A percentile compares a stretch with the other conserved stretches of the same genome.
These are phyloP conservation scores for Starmera quercuum DNA, from an alignment of 805 yeast species.

Conservation along the genomic window DNA sequence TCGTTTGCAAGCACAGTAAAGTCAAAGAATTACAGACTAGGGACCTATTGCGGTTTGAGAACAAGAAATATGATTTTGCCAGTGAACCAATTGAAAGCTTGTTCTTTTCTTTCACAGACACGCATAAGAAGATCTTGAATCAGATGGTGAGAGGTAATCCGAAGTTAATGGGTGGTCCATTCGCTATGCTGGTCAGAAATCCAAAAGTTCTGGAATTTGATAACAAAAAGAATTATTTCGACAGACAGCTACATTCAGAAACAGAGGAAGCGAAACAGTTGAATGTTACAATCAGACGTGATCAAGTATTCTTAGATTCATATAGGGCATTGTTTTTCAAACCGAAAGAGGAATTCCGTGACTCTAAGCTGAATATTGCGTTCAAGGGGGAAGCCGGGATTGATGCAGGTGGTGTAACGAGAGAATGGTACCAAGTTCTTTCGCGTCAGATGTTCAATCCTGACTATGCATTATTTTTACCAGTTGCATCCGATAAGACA, in stretches of 20 bases:
- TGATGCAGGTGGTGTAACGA: slow-evolving; percentile 96
- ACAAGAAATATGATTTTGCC: slow-evolving; percentile 55
- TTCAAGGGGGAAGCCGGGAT: slow-evolving; percentile 94
- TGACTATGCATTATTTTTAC: slow-evolving; percentile 84
- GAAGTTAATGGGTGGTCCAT: slow-evolving; percentile 92
- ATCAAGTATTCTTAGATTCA: slow-evolving; percentile 87
- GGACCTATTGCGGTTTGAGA: slow-evolving; percentile 54
- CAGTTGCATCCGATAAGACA: slow-evolving; percentile 86
- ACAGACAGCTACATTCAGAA: slow-evolving; percentile 55
- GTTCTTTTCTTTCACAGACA: slow-evolving; percentile 82
- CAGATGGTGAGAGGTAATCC: slow-evolving; percentile 90
- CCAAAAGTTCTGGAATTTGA: slow-evolving; percentile 91
- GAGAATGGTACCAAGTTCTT: slow-evolving; percentile 96
- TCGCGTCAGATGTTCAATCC: slow-evolving; percentile 95
- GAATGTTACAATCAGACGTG: slow-evolving; percentile 68
- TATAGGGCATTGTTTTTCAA: slow-evolving; percentile 78
- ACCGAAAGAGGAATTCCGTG: slow-evolving; percentile 61
- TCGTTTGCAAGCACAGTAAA: slow-evolving; percentile 84
- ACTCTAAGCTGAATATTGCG: slow-evolving; percentile 67
- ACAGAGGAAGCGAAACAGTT: slow-evolving; percentile 37
- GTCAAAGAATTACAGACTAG: slow-evolving; percentile 49
- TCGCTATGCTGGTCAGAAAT: slow-evolving; percentile 79
- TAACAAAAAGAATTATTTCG: slow-evolving; percentile 82
- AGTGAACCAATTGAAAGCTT: slow-evolving; percentile 70
- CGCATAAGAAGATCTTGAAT: slow-evolving; percentile 80